Conservation (phyloP, 495 filamentous ascomycete species). For the Pyrenula massariospora region DNA sequence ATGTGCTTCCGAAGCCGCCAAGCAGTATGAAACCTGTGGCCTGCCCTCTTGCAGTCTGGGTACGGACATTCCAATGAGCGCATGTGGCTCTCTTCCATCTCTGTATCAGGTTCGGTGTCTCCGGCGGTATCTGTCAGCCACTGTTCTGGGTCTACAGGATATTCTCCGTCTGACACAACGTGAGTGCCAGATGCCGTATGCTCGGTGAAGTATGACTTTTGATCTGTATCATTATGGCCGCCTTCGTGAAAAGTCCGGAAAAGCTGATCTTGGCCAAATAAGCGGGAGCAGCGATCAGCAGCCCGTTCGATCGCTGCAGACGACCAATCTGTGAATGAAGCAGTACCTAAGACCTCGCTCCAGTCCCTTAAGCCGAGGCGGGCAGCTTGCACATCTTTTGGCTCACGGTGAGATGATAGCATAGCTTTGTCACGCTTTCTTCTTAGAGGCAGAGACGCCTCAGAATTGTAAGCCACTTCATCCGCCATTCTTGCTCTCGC, state of each 20-base stretch:
- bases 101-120: background rate
- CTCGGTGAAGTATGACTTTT: background rate
- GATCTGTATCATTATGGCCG: background rate
- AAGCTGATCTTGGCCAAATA: conserved; percentile 56
- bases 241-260: conserved; percentile 35
- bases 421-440: background rate
- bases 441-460: conserved; percentile 7
- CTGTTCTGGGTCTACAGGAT: background rate
- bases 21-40: background rate
- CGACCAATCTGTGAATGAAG: conserved; percentile 56
- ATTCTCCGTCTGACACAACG: background rate
- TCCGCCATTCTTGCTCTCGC: background rate
- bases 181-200: background rate
- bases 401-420: background rate
- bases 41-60: background rate
- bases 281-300: conserved; percentile 52
- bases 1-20: background rate
- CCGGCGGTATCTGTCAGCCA: background rate
- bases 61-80: background rate
- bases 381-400: conserved; percentile 6
- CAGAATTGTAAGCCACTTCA: conserved; percentile 4
- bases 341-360: conserved; percentile 67
- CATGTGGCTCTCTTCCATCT: background rate
- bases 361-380: conserved; percentile 53
- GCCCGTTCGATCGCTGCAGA: conserved; percentile 49